Evolutionary conservation across 2,329 filamentous ascomycete species (phyloP), one percentile per base, ranked within the genome.

Genomic region (Penicillium sclerotiorum): DNA sequence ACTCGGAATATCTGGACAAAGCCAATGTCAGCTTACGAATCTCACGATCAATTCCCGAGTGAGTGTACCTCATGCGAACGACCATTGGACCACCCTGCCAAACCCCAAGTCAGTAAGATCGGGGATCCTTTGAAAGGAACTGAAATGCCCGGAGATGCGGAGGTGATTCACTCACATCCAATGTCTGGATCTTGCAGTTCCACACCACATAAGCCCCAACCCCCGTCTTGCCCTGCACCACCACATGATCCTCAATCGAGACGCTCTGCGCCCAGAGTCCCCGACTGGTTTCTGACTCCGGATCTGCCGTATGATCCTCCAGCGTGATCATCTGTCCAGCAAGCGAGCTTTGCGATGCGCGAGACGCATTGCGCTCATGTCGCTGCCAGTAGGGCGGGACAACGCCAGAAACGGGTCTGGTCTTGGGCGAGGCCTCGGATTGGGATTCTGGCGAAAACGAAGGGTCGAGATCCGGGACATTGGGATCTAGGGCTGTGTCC

Each of bases 181-280:
- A 75, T 3, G 91, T 96, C 69, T 94, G 86, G 37, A 99, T 89
- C 40, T 81, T 84, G 63, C 94, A 91, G 66, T 90, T 94, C 89
- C 90, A 99, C 7, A 96, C 91, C 1, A 96, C 90, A 74, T 97
- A 99, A 2, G 92, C 89, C n/a, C 93, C 93, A 40, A 86, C 74
- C 5, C 80, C 80, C 4, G 79, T 75, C 44, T 75, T 79, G 8
- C 82, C 84, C 53, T 78, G 77, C 23, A 87, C 78, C 56, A 87
- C 76, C 27, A 80, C 78, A 71, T 85, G 80, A 62, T 85, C 82
- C 48, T 84, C 79, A 45, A 88, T 81, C 6, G 77, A 74, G 33
- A 86, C 84, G 48, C 78, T 78, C 44, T 77, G 79, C 8, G 84
- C 84, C 84, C 84, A 88, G 47, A 85, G 75, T 0, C 80, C 77